Evolutionary conservation across 2,329 filamentous ascomycete genomes (phyloP).

Genomic region (Hawksworthiomyces lignivorus): DNA sequence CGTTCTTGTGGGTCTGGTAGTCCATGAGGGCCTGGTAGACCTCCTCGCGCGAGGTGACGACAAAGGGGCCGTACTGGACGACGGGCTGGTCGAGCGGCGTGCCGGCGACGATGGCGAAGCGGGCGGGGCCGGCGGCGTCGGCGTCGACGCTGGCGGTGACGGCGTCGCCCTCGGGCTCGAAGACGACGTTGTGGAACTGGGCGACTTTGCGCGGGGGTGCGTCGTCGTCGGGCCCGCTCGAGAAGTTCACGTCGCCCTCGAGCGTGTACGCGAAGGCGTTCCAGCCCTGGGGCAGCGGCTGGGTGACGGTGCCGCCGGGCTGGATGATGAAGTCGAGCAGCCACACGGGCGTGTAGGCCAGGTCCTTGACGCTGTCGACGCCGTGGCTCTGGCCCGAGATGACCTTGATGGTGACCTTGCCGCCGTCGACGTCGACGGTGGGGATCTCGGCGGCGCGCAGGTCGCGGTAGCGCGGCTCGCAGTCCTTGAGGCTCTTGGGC

Average conservation of each 20-base stretch:
- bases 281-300: conserved; percentile 72
- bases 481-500: conserved; percentile 71
- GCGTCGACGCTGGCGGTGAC: conserved; percentile 64
- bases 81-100: conserved; percentile 72
- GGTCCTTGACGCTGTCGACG: conserved; percentile 77
- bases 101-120: conserved; percentile 68
- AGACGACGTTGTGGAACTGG: conserved; percentile 83
- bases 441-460: conserved; percentile 75
- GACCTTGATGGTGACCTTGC: conserved; percentile 74
- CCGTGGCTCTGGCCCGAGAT: conserved; percentile 82
- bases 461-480: conserved; percentile 89
- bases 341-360: conserved; percentile 96
- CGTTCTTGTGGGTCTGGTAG: conserved; percentile 64
- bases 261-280: conserved; percentile 86
- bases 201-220: conserved; percentile 35
- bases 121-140: conserved; percentile 49
- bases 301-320: conserved; percentile 70
- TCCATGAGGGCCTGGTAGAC: conserved; percentile 71
- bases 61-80: conserved; percentile 80
- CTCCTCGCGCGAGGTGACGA: conserved; percentile 63
- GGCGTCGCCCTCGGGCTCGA: conserved; percentile 69
- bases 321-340: conserved; percentile 74
- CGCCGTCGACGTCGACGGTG: conserved; percentile 59
- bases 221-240: conserved; percentile 38
- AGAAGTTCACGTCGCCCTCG: conserved; percentile 62